Base-by-base conservation (phyloP, 257 asterid species). In the Knoxia roxburghii region DNA sequence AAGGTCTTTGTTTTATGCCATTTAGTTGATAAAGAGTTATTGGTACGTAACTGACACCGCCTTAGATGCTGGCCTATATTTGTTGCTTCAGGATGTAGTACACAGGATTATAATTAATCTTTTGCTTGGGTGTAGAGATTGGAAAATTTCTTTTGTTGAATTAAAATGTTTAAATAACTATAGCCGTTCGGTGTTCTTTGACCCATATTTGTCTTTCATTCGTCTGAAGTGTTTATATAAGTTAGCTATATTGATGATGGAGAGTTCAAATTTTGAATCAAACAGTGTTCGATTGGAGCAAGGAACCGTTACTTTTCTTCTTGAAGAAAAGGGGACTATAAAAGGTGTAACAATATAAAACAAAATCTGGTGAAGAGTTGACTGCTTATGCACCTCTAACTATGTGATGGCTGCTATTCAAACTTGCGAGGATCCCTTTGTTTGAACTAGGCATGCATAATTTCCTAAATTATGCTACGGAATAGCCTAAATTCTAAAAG, bases 381-480 rank as follows among this genome's bases (percentile, higher is more conserved):
- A 79, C 72, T 59, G 82, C 90, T 6, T 77, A 73, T 73, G 88
- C 95, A 24, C 87, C 95, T 67, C 72, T 86, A 17, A 86, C 94
- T 21, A 4, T 86, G 94, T 52, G 95, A 87, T 69, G 95, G 90
- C n/a, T 87, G 95, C 73, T 87, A 79, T 75, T 87, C 95, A 32
- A 87, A 84, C 72, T 78, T 87, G 49, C 75, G 95, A 7, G 84
- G 90, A 27, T 61, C 86, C 17, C 88, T 87, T 65, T 87, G 90
- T 54, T n/a, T n/a, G n/a, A n/a, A n/a, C n/a, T n/a, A n/a, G n/a
- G n/a, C n/a, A n/a, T n/a, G n/a, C n/a, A n/a, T n/a, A n/a, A n/a
- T n/a, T n/a, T n/a, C n/a, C n/a, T n/a, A n/a, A n/a, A n/a, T n/a
- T n/a, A n/a, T n/a, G n/a, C n/a, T n/a, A n/a, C n/a, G n/a, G n/a